A percentile compares a stretch with the other conserved stretches of the same genome.
phyloP scores from a whole-genome alignment of 1,284 basidiomycete species.

The Sparassis latifolia region DNA sequence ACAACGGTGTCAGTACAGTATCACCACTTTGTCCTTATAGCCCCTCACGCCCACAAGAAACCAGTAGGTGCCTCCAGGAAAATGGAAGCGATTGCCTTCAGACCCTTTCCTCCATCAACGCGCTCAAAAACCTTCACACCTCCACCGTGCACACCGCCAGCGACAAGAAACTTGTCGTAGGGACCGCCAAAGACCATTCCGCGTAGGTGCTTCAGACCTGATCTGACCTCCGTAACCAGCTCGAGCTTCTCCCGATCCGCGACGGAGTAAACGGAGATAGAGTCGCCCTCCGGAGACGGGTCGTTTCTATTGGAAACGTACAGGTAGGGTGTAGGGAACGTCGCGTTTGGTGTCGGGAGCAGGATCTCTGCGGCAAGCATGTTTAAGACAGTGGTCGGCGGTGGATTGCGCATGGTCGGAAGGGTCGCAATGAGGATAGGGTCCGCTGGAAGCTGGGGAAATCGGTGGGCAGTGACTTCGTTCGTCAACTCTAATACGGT shows the following conservation, averaged over 20 bases:
- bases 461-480: slow-evolving; percentile 45
- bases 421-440: slow-evolving; percentile 36
- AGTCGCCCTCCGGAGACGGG: slow-evolving; percentile 47
- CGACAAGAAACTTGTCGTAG: slow-evolving; percentile 27
- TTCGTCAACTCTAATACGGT: slow-evolving; percentile 60
- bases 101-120: slow-evolving; percentile 26
- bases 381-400: slow-evolving; percentile 20
- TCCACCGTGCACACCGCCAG: slow-evolving; percentile 25
- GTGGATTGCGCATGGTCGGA: slow-evolving; percentile 40
- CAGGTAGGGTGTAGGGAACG: slow-evolving; percentile 48
- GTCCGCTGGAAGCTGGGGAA: slow-evolving; percentile 33
- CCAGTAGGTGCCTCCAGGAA: slow-evolving; percentile 25
- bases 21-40: too few species aligned
- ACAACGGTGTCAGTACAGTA: too few species aligned
- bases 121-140: slow-evolving; percentile 31
- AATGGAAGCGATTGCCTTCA: slow-evolving; percentile 26
- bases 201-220: slow-evolving; percentile 30
- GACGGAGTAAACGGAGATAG: slow-evolving; percentile 49
- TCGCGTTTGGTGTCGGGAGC: slow-evolving; percentile 39
- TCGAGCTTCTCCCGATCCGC: slow-evolving; percentile 18
- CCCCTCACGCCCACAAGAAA: slow-evolving; percentile 22
- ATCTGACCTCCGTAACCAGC: slow-evolving; percentile 27
- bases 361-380: slow-evolving; percentile 41
- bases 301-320: slow-evolving; percentile 68
- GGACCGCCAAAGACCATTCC: slow-evolving; percentile 31